Evolutionary conservation across 1,139 yeast species (phyloP).

Genomic region (Eremothecium sinecaudum): DNA sequence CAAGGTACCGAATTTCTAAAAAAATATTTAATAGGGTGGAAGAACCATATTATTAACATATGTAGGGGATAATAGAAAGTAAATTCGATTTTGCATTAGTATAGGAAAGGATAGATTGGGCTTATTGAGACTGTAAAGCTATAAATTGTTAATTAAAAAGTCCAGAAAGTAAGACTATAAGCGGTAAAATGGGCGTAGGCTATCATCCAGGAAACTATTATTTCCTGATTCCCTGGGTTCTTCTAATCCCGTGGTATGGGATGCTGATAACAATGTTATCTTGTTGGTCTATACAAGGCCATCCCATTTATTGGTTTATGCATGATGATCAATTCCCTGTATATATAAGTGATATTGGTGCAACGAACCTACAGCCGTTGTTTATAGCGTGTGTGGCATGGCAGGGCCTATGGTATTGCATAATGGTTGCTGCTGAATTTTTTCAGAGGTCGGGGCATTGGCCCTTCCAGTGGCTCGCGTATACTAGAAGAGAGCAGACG

Average conservation of each 20-base stretch:
- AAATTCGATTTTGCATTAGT: too few relatives aligned
- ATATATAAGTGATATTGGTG: conserved; percentile 78
- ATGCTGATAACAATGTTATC: conserved; percentile 64
- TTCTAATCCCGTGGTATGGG: conserved; percentile 61
- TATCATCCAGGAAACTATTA: conserved; percentile 31
- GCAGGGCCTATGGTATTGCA: conserved; percentile 68
- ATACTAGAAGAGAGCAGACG: background rate
- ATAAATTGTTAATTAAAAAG: too few relatives aligned
- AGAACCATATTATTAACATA: too few relatives aligned
- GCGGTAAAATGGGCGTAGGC: too few relatives aligned
- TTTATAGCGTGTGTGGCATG: conserved; percentile 73
- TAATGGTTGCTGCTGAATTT: conserved; percentile 39
- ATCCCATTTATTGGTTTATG: conserved; percentile 58
- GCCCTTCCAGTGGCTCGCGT: conserved; percentile 16
- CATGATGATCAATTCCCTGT: conserved; percentile 44
- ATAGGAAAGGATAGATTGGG: too few relatives aligned
- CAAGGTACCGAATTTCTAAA: too few relatives aligned
- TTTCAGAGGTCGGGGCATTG: conserved; percentile 25
- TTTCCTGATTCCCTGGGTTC: conserved; percentile 47
- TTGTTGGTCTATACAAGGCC: conserved; percentile 73
- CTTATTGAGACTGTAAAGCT: too few relatives aligned
- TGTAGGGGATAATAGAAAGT: too few relatives aligned
- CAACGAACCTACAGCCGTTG: conserved; percentile 72
- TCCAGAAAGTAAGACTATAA: too few relatives aligned
- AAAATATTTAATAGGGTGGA: too few relatives aligned